Conservation (phyloP, 768 basidiomycete genomes). For the Solioccasus polychromus region DNA sequence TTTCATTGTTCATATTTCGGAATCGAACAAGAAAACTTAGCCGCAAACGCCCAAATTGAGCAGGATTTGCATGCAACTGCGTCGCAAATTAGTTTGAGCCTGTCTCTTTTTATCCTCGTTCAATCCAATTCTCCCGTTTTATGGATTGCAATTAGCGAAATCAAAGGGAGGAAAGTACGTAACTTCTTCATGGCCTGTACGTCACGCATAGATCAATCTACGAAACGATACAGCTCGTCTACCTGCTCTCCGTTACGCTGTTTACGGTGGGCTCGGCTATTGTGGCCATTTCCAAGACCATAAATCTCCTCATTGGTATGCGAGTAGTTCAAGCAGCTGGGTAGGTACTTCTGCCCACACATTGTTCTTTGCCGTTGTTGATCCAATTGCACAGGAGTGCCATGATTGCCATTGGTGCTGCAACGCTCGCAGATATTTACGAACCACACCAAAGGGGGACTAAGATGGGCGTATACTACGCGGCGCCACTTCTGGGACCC, state of each 20-base stretch:
- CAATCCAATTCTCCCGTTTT: slow-evolving; percentile 55
- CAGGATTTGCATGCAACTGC: slow-evolving; percentile 57
- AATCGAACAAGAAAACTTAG: slow-evolving; percentile 33
- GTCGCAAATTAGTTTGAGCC: slow-evolving; percentile 60
- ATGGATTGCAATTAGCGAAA: slow-evolving; percentile 38
- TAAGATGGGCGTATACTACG: slow-evolving; percentile 81
- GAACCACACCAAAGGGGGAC: slow-evolving; percentile 72
- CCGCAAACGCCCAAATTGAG: slow-evolving; percentile 66
- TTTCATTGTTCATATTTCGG: neutral
- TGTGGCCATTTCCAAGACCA: slow-evolving; percentile 55
- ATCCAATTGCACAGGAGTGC: slow-evolving; percentile 47
- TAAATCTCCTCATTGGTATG: slow-evolving; percentile 63
- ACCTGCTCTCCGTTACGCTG: slow-evolving; percentile 49
- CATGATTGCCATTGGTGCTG: slow-evolving; percentile 64
- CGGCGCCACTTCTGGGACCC: slow-evolving; percentile 74
- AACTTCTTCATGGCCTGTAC: no score
- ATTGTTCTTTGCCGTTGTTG: neutral
- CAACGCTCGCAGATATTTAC: slow-evolving; percentile 77
- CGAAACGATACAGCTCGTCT: no score
- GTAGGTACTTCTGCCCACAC: slow-evolving; percentile 31
- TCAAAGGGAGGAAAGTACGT: slow-evolving; percentile 68
- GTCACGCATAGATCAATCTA: no score
- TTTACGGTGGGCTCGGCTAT: slow-evolving; percentile 57
- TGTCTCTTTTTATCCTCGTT: slow-evolving; percentile 71
- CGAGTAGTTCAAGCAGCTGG: slow-evolving; percentile 64